Conservation (phyloP, 768 basidiomycete species). For the Serendipita vermifera region DNA sequence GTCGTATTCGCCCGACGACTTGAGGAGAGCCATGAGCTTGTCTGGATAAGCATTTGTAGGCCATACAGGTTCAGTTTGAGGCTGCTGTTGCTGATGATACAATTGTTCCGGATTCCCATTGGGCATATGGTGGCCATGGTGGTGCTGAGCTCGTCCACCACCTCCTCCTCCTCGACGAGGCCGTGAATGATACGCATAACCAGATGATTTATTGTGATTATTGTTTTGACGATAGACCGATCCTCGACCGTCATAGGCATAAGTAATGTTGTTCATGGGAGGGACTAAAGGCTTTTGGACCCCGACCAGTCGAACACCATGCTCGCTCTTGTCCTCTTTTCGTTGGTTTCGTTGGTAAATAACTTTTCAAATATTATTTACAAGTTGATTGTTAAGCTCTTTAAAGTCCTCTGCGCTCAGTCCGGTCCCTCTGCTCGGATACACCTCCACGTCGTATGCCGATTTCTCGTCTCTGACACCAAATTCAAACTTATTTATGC, state of each 20-base stretch:
- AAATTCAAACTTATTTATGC: too few relatives aligned
- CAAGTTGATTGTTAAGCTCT: background rate
- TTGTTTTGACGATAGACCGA: background rate
- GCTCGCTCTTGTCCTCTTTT: background rate
- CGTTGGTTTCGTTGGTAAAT: background rate
- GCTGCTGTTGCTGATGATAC: background rate
- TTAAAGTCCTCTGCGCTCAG: background rate
- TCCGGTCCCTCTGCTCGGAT: background rate
- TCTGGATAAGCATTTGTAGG: background rate
- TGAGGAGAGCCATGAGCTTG: slow-evolving; percentile 8
- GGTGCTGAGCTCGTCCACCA: background rate
- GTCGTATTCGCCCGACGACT: slow-evolving; percentile 8
- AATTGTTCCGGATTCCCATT: background rate
- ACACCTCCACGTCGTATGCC: background rate
- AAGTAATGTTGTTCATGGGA: background rate
- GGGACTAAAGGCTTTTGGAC: background rate
- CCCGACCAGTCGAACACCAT: slow-evolving; percentile 2
- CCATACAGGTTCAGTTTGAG: background rate
- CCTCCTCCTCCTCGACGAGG: background rate
- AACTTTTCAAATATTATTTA: too few relatives aligned
- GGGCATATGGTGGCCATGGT: background rate
- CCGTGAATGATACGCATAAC: background rate
- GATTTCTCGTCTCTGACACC: too few relatives aligned
- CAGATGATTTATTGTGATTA: background rate
- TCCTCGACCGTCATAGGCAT: slow-evolving; percentile 3